These are phyloP conservation scores for Citrus unshiu DNA, from an alignment of 345 rosid species.

Conservation along the genomic window DNA sequence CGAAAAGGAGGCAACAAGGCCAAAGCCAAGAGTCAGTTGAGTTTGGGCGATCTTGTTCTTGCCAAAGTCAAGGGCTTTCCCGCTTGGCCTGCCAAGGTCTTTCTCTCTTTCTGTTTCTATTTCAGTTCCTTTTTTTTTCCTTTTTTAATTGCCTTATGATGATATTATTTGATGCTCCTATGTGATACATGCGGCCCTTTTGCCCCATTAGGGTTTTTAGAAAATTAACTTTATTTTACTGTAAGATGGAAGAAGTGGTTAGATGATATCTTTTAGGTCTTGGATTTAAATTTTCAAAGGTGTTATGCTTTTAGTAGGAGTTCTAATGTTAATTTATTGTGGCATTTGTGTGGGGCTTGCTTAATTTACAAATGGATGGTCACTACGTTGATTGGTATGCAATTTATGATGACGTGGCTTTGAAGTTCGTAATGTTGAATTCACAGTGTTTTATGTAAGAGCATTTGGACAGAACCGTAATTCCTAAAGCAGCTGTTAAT, in stretches of 20 bases:
- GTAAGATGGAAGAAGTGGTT: not conserved
- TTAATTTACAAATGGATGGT: not conserved
- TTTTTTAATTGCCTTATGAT: not conserved
- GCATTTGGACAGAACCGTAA: not conserved
- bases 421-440: not conserved
- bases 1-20: conserved; percentile 69
- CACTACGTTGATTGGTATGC: not conserved
- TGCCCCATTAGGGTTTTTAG: not conserved
- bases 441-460: not conserved
- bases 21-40: conserved; percentile 50
- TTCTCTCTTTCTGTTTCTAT: not conserved
- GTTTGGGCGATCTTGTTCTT: conserved; percentile 92
- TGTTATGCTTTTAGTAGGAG: not conserved
- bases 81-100: conserved; percentile 97
- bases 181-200: not conserved
- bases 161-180: not conserved
- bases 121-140: not conserved
- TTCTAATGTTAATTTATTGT: not conserved
- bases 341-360: not conserved
- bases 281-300: not conserved
- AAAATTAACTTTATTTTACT: not conserved
- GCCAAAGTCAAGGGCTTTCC: conserved; percentile 98
- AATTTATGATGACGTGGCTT: not conserved
- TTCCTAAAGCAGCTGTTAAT: not conserved
- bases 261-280: not conserved